Evolutionary conservation across 495 filamentous ascomycete species (phyloP).

Genomic region (Echria macrotheca): DNA sequence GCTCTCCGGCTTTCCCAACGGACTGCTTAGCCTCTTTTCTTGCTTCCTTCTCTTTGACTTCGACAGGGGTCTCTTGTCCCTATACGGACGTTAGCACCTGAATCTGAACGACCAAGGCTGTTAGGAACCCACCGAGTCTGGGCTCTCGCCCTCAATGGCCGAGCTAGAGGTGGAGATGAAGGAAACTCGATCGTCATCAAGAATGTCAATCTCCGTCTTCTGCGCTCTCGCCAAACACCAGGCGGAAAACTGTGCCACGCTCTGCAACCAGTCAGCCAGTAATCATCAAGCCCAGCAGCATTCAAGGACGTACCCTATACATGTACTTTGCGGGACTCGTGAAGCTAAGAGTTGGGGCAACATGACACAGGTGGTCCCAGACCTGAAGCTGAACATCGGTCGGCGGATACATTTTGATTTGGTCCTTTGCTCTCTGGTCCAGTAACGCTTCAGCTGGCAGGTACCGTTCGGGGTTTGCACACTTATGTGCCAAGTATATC

Average conservation of each 20-base stretch:
- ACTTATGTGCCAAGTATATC: constrained; percentile 91
- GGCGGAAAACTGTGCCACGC: constrained; percentile 84
- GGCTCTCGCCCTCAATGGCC: constrained; percentile 34
- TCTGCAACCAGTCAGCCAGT: constrained; percentile 31
- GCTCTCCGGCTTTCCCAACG: constrained; percentile 77
- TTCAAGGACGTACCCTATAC: constrained; percentile 44
- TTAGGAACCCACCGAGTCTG: too few relatives aligned
- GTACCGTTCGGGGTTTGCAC: constrained; percentile 71
- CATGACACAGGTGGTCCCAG: constrained; percentile 92
- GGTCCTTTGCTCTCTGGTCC: constrained; percentile 54
- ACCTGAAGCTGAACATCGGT: constrained; percentile 95
- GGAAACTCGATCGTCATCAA: constrained; percentile 71
- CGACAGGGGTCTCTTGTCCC: too few relatives aligned
- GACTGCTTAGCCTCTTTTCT: constrained; percentile 26
- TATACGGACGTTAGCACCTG: too few relatives aligned
- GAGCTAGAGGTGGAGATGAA: constrained; percentile 59
- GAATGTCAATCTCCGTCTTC: constrained; percentile 68
- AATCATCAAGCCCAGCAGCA: neutral
- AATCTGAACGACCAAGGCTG: too few relatives aligned
- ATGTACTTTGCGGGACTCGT: constrained; percentile 92
- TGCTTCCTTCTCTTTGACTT: too few relatives aligned
- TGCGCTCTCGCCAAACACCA: constrained; percentile 85
- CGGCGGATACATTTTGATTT: constrained; percentile 62
- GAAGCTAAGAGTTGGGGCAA: constrained; percentile 83
- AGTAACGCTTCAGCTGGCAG: constrained; percentile 61